Conservation (phyloP, 208 protist species). For the Leishmania aethiopica region DNA sequence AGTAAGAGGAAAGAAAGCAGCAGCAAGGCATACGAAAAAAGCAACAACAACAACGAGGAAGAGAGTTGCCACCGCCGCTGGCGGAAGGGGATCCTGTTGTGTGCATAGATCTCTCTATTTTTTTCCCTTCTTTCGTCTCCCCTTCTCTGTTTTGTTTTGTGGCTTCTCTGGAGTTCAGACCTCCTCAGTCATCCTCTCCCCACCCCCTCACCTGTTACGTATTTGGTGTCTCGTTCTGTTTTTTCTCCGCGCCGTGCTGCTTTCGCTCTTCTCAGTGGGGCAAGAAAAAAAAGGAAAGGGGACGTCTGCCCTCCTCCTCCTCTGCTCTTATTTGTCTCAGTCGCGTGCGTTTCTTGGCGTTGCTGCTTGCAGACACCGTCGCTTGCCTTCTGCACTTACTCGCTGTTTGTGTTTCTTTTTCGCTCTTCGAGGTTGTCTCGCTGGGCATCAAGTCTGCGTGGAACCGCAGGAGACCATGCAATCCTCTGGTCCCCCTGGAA, state of each 20-base stretch:
- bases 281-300: background rate
- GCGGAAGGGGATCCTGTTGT: background rate
- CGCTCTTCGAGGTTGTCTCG: background rate
- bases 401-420: background rate
- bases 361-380: background rate
- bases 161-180: background rate
- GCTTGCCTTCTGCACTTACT: background rate
- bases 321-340: background rate
- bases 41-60: background rate
- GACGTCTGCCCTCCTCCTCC: background rate
- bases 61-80: background rate
- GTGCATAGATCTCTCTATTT: background rate
- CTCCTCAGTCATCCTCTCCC: background rate
- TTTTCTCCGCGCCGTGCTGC: background rate
- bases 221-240: background rate
- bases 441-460: background rate
- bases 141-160: background rate
- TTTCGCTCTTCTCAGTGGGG: background rate
- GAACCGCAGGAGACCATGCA: background rate
- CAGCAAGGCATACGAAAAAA: too few species aligned
- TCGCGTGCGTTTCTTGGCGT: background rate
- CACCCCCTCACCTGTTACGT: background rate
- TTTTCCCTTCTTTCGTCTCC: background rate
- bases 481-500: constrained; percentile 4
- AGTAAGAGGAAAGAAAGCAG: too few species aligned